These are phyloP conservation scores for Phytopythium oedochilum DNA, from an alignment of 352 stramenopile species.

Conservation along the genomic window DNA sequence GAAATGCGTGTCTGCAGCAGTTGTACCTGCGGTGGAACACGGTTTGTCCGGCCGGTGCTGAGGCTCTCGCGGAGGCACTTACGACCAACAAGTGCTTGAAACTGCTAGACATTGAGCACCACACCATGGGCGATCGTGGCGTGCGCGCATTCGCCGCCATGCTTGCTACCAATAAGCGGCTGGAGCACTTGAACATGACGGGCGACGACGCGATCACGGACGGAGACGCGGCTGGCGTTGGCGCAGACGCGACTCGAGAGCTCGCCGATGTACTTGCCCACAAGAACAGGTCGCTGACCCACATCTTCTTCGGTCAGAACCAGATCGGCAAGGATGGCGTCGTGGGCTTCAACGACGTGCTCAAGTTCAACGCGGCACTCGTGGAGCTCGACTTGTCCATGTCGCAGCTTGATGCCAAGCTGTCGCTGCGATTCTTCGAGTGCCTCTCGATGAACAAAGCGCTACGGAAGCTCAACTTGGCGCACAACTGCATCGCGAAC, in stretches of 20 bases:
- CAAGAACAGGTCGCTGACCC: constrained; percentile 42
- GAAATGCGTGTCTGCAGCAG: constrained; percentile 54
- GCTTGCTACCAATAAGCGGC: constrained; percentile 44
- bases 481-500: constrained; percentile 68
- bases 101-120: constrained; percentile 70
- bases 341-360: constrained; percentile 39
- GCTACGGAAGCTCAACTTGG: constrained; percentile 43
- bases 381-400: constrained; percentile 59
- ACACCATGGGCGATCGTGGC: constrained; percentile 54
- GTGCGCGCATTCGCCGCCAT: constrained; percentile 58
- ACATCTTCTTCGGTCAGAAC: constrained; percentile 58
- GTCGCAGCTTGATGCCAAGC: constrained; percentile 48
- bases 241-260: constrained; percentile 33
- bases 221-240: constrained; percentile 37
- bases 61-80: constrained; percentile 50
- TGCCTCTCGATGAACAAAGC: constrained; percentile 56
- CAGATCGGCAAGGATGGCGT: constrained; percentile 53
- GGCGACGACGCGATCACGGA: constrained; percentile 52
- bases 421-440: constrained; percentile 57
- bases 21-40: constrained; percentile 75
- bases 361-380: constrained; percentile 49
- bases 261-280: constrained; percentile 40
- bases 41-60: constrained; percentile 44
- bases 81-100: constrained; percentile 50
- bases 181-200: constrained; percentile 61